Base-by-base conservation (phyloP, 2,329 filamentous ascomycete species). In the Dactylellina drechsleri region DNA sequence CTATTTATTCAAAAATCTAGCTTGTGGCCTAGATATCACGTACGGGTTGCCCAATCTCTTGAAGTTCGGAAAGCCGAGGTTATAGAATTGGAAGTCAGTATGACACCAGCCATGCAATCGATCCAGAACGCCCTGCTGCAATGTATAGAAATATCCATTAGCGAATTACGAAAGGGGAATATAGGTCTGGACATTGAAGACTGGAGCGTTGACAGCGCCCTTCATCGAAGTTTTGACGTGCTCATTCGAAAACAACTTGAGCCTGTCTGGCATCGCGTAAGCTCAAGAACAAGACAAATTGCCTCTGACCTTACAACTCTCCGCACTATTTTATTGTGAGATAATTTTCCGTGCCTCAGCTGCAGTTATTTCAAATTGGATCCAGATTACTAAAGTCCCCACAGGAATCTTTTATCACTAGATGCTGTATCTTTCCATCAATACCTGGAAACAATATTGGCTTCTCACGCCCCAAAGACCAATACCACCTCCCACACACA, bases 51-150 rank as follows among this genome's bases (percentile, higher is more conserved):
- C 0, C 89, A 92, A 79, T 92, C 93, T 1, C 85, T 99, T 1
- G 95, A 99, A 82, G 93, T 93, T 8, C 92, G 91, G 81, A 97
- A 94, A 81, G 94, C 95, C 3, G 95, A 99, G 82, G 95, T 99
- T 53, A 96, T 99, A 77, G 95, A 99, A 82, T 85, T 98, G 23
- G 95, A 97, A 82, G 91, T 99, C 4, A 90, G 92, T 28, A 98
- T 99, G 94, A 97, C 92, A 4, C 92, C 96, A 43, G 87, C 89
- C 58, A 99, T 99, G 95, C 88, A 87, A 74, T 89, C 93, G 49
- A 97, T 99, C 47, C 95, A 99, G 80, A 94, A 92, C 77, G 93
- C 95, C 26, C 90, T 98, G 73, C 88, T 99, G 82, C 94, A 98
- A 81, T 99, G 95, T 80, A 93, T 99, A 16, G 94, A 98, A 82